Evolutionary conservation across 176 grass and related monocot species (phyloP).

Genomic region (Ananas comosus): DNA sequence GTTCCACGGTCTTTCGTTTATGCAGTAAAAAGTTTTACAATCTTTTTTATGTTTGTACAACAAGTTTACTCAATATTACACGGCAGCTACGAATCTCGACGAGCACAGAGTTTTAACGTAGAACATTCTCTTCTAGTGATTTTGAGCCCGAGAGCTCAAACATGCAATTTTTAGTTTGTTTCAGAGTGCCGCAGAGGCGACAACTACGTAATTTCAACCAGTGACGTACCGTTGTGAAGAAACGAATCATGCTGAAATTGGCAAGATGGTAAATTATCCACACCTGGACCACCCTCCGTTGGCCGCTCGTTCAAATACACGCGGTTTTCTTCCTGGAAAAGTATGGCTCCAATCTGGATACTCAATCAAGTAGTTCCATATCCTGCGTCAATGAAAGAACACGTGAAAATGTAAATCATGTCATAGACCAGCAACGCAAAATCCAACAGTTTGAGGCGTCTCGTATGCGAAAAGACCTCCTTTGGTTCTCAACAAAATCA

Average conservation of each 20-base stretch:
- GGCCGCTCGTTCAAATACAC: constrained; percentile 43
- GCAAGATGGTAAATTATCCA: background rate
- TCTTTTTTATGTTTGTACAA: no score
- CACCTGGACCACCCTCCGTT: constrained; percentile 49
- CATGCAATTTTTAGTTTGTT: background rate
- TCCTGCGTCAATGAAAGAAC: constrained; percentile 36
- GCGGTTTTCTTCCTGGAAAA: constrained; percentile 38
- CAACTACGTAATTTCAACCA: background rate
- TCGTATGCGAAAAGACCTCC: constrained; percentile 36
- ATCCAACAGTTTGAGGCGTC: background rate
- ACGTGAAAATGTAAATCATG: background rate
- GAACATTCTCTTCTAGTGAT: background rate
- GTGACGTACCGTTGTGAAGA: background rate
- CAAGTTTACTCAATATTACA: no score
- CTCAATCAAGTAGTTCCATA: constrained; percentile 64
- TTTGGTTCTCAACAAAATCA: constrained; percentile 90
- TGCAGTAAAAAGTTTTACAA: no score
- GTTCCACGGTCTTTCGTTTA: no score
- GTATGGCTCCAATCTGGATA: constrained; percentile 73
- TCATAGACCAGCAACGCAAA: background rate
- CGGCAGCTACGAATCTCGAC: no score
- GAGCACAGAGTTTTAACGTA: no score
- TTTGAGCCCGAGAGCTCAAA: background rate
- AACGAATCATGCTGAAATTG: background rate
- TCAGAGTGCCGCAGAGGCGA: background rate